These are phyloP conservation scores for Aspergillus sp. DNA, from an alignment of 2,329 filamentous ascomycete species.

Conservation along the genomic window DNA sequence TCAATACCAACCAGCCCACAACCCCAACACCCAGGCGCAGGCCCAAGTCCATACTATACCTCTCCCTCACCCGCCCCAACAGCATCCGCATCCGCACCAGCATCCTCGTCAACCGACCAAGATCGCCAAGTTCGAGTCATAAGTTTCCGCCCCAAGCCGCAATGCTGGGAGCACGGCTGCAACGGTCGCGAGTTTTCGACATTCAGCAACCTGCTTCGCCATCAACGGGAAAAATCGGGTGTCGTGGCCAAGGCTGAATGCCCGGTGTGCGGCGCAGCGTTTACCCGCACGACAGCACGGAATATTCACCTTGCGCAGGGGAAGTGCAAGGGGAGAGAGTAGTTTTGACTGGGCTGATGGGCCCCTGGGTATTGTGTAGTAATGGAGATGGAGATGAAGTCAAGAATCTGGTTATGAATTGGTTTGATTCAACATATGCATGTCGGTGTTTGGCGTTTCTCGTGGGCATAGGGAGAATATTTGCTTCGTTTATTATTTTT, in stretches of 20 bases:
- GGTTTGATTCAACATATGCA: too few relatives aligned
- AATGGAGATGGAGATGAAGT: too few relatives aligned
- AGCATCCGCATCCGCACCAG: constrained; percentile 17
- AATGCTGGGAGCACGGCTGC: constrained; percentile 96
- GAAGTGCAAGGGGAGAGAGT: constrained; percentile 65
- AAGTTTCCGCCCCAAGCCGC: constrained; percentile 78
- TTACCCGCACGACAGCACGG: constrained; percentile 78
- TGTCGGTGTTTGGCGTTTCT: too few relatives aligned
- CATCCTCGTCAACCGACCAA: constrained; percentile 24
- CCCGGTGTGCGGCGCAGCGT: constrained; percentile 85
- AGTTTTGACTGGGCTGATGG: constrained; percentile 1
- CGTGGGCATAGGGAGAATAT: too few relatives aligned
- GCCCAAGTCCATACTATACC: too few relatives aligned
- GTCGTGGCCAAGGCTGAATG: constrained; percentile 83
- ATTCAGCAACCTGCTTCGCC: constrained; percentile 86
- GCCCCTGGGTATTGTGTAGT: too few relatives aligned
- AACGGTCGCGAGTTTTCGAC: constrained; percentile 94
- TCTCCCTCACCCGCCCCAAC: constrained; percentile 13
- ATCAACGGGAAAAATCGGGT: constrained; percentile 91
- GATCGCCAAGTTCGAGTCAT: constrained; percentile 58
- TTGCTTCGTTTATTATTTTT: too few relatives aligned
- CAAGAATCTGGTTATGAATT: too few relatives aligned
- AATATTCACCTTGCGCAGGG: constrained; percentile 83
- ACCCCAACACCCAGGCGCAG: constrained; percentile 9
- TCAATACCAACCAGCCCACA: constrained; percentile 20